These are phyloP conservation scores for Thalassiosira mediterranea DNA, from an alignment of 352 stramenopile genomes.

Conservation along the genomic window DNA sequence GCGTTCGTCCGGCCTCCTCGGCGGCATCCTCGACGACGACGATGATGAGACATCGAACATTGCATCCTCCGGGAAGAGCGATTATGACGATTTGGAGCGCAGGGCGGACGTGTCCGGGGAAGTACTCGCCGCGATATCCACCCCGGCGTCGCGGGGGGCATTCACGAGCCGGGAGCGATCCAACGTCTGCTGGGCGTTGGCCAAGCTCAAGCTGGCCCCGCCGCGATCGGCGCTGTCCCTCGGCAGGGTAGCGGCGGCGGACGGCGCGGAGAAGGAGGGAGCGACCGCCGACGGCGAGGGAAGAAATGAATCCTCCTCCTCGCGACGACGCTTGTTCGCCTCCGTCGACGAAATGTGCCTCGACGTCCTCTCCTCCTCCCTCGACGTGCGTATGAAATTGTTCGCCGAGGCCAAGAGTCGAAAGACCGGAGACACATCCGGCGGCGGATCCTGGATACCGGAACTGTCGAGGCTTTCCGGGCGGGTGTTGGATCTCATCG, in stretches of 20 bases:
- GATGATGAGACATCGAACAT: too few species aligned
- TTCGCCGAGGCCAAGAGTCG: conserved; percentile 61
- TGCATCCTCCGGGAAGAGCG: background rate
- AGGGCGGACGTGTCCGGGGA: too few species aligned
- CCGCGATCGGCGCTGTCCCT: conserved; percentile 53
- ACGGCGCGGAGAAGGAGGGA: background rate
- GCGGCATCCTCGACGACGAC: too few species aligned
- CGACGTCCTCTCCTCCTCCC: conserved; percentile 50
- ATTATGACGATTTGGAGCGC: background rate
- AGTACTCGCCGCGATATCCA: background rate
- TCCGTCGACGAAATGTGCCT: conserved; percentile 46
- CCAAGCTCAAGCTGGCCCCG: conserved; percentile 72
- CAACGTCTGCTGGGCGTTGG: conserved; percentile 79
- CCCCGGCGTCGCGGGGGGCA: conserved; percentile 6
- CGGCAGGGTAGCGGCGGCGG: conserved; percentile 29
- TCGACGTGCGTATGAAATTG: conserved; percentile 62
- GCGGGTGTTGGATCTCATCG: conserved; percentile 68
- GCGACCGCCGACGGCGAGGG: background rate
- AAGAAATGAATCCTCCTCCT: background rate
- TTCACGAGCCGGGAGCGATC: conserved; percentile 76
- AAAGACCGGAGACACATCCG: conserved; percentile 11
- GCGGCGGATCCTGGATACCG: conserved; percentile 63
- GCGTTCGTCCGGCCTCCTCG: background rate
- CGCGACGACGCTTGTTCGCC: conserved; percentile 15
- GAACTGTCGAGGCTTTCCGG: conserved; percentile 66